A percentile compares a stretch with the other conserved stretches of the same genome.
These are phyloP conservation scores for Xanthoceras sorbifolium DNA, from an alignment of 345 rosid species.

Conservation along the genomic window DNA sequence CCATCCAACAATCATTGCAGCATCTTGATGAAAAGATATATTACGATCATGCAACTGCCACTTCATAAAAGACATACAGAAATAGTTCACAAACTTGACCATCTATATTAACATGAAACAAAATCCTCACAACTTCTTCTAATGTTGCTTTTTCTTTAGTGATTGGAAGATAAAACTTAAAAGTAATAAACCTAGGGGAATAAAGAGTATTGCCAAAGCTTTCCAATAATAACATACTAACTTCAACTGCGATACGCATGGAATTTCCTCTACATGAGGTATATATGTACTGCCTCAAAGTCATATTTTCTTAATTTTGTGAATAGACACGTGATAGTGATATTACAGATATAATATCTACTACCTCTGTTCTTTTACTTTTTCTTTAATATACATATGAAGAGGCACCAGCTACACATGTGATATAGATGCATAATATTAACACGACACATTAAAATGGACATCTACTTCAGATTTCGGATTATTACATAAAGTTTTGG, in stretches of 20 bases:
- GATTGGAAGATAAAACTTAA: background rate
- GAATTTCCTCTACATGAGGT: background rate
- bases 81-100: background rate
- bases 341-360: background rate
- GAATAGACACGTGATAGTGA: background rate
- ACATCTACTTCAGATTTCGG: background rate
- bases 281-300: background rate
- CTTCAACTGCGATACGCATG: background rate
- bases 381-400: background rate
- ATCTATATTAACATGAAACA: background rate
- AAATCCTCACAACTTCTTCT: background rate
- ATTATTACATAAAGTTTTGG: background rate
- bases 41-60: background rate
- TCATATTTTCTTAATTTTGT: background rate
- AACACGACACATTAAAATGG: background rate
- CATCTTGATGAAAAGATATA: background rate
- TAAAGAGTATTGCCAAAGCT: background rate
- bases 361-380: background rate
- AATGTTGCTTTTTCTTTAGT: background rate
- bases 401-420: background rate
- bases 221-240: background rate
- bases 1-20: background rate
- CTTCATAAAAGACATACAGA: background rate
- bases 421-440: background rate
- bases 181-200: background rate